Percentiles rank a stretch among this genome's conserved stretches.
Conservation (phyloP, 345 rosid species). For the Dimocarpus longan region DNA sequence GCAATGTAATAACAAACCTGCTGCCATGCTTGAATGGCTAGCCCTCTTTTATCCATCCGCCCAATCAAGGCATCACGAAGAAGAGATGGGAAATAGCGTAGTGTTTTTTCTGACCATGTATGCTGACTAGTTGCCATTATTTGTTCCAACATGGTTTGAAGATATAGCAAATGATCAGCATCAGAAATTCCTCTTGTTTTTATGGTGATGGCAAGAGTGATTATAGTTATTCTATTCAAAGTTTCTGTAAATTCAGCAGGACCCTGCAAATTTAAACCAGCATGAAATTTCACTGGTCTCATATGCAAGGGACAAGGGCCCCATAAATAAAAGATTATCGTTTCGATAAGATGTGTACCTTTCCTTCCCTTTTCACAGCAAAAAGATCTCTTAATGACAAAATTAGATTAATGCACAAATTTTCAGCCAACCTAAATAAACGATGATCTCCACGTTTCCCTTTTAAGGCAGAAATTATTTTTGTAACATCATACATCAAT, state of each 20-base stretch:
- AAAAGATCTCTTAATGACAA: constrained; percentile 91
- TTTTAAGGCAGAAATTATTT: constrained; percentile 88
- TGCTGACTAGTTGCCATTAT: constrained; percentile 89
- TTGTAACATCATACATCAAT: constrained; percentile 92
- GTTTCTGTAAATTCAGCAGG: constrained; percentile 99
- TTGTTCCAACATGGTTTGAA: constrained; percentile 91
- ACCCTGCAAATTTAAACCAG: constrained; percentile 57
- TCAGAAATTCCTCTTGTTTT: constrained; percentile 98
- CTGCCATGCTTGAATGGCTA: constrained; percentile 83
- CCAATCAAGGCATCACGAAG: constrained; percentile 71
- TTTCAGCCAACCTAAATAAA: constrained; percentile 88
- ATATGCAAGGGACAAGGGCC: constrained; percentile 11
- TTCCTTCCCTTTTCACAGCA: constrained; percentile 88
- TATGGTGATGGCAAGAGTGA: constrained; percentile 89
- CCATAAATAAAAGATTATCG: constrained; percentile 11
- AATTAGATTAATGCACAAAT: constrained; percentile 90
- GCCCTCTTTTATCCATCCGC: constrained; percentile 70
- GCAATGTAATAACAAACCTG: constrained; percentile 45
- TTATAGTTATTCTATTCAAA: constrained; percentile 78
- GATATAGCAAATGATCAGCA: constrained; percentile 89
- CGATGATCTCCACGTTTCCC: constrained; percentile 98
- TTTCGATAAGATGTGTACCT: constrained; percentile 48
- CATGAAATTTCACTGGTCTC: constrained; percentile 18
- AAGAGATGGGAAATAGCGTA: constrained; percentile 79
- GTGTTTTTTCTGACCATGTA: constrained; percentile 92